These are phyloP conservation scores for Agaricus subrufescens DNA, from an alignment of 768 basidiomycete species.

Conservation along the genomic window DNA sequence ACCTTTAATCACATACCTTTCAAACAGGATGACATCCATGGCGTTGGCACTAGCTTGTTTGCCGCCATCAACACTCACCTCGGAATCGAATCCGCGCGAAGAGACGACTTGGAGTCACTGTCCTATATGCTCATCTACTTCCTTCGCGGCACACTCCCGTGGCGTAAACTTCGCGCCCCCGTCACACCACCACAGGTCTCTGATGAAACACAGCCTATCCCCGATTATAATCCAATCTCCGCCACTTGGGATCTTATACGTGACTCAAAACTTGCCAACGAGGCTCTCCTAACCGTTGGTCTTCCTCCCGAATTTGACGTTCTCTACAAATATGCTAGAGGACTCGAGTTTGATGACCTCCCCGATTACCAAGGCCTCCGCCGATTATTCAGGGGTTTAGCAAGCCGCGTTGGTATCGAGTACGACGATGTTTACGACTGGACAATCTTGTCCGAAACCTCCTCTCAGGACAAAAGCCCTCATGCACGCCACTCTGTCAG, in stretches of 20 bases:
- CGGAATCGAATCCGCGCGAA: constrained; percentile 59
- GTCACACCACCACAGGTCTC: constrained; percentile 25
- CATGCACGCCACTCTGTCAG: constrained; percentile 15
- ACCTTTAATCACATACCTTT: constrained; percentile 69
- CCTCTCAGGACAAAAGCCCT: background rate
- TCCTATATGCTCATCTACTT: constrained; percentile 86
- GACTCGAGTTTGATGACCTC: constrained; percentile 81
- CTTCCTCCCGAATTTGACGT: constrained; percentile 81
- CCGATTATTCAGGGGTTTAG: constrained; percentile 61
- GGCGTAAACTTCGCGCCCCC: constrained; percentile 67
- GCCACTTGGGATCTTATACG: constrained; percentile 77
- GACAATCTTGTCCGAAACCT: constrained; percentile 20
- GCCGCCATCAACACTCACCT: constrained; percentile 15
- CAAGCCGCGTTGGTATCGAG: constrained; percentile 45
- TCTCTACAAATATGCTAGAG: constrained; percentile 75
- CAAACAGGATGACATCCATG: constrained; percentile 69
- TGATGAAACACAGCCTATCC: constrained; percentile 19
- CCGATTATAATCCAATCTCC: constrained; percentile 49
- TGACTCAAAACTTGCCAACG: constrained; percentile 63
- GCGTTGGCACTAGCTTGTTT: constrained; percentile 67
- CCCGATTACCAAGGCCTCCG: constrained; percentile 86
- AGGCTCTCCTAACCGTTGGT: constrained; percentile 65
- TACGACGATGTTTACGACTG: constrained; percentile 50
- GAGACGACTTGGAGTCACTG: constrained; percentile 76
- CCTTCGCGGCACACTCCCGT: constrained; percentile 71